These are phyloP conservation scores for Colletotrichum endophyticum DNA, from an alignment of 2,329 filamentous ascomycete genomes.

Conservation along the genomic window DNA sequence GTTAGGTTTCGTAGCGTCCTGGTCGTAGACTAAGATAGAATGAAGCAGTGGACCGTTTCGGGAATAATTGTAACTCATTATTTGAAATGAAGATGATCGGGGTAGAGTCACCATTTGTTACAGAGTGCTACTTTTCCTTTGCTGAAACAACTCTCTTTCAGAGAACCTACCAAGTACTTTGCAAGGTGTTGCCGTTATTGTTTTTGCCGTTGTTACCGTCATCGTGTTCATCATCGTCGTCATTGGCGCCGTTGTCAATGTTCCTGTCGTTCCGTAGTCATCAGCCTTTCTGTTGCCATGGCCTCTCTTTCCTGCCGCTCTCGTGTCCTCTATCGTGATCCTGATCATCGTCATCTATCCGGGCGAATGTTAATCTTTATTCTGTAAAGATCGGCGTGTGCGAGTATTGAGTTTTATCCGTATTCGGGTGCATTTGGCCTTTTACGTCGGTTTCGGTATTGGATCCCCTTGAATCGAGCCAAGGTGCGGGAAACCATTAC, in stretches of 20 bases:
- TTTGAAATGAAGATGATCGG: neutral
- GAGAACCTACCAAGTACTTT: too few relatives aligned
- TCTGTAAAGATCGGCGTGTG: neutral
- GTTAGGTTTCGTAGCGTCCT: slow-evolving; percentile 53
- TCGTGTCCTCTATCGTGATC: too few relatives aligned
- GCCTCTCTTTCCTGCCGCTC: neutral
- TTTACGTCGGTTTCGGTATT: neutral
- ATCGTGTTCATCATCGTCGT: neutral
- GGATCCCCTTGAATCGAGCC: accelerated
- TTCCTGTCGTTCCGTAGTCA: too few relatives aligned
- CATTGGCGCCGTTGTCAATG: too few relatives aligned
- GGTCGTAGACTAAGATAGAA: slow-evolving; percentile 35
- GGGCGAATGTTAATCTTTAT: accelerated
- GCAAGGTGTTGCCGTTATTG: too few relatives aligned
- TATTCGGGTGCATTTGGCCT: neutral
- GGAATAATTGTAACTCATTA: accelerated
- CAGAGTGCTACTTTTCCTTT: accelerated
- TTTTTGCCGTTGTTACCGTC: accelerated
- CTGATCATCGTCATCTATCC: accelerated
- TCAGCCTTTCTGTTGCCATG: too few relatives aligned
- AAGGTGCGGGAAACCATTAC: neutral
- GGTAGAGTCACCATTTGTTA: neutral
- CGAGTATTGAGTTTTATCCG: accelerated
- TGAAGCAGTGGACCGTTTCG: accelerated
- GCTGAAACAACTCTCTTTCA: neutral